Evolutionary conservation across 2,329 filamentous ascomycete genomes (phyloP).

Genomic region (Colletotrichum lindemuthianum): DNA sequence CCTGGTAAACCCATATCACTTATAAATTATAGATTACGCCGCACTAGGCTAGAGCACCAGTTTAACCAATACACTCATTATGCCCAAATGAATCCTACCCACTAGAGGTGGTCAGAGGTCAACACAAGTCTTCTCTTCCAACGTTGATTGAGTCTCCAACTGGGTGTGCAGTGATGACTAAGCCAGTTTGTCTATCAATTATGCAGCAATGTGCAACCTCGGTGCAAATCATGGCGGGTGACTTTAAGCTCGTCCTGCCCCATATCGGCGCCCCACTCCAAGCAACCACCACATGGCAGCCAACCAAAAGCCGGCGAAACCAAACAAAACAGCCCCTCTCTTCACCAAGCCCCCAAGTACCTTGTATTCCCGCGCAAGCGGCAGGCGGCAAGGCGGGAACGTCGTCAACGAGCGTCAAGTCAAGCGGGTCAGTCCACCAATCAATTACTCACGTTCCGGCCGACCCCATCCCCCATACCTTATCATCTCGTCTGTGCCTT

Average conservation of each 20-base stretch:
- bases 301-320: conserved; percentile 25
- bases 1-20: no score
- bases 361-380: conserved; percentile 31
- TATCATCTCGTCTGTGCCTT: conserved; percentile 10
- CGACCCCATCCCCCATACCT: conserved; percentile 16
- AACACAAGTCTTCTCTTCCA: no score
- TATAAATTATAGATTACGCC: no score
- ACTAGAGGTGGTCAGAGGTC: no score
- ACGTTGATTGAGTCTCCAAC: no score
- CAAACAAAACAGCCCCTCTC: conserved; percentile 31
- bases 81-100: no score
- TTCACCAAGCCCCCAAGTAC: neutral
- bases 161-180: neutral
- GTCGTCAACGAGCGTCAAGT: conserved; percentile 28
- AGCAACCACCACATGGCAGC: conserved; percentile 12
- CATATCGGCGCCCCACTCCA: conserved; percentile 16
- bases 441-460: conserved; percentile 23
- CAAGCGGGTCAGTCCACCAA: conserved; percentile 19
- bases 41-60: no score
- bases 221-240: conserved; percentile 15
- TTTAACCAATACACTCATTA: no score
- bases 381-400: conserved; percentile 34
- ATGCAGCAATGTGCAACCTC: conserved; percentile 10
- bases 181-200: conserved; percentile 5
- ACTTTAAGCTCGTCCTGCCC: conserved; percentile 28